A percentile compares a stretch with the other conserved stretches of the same genome.
phyloP scores from a whole-genome alignment of 1,284 basidiomycete species.

The Fomes fomentarius region DNA sequence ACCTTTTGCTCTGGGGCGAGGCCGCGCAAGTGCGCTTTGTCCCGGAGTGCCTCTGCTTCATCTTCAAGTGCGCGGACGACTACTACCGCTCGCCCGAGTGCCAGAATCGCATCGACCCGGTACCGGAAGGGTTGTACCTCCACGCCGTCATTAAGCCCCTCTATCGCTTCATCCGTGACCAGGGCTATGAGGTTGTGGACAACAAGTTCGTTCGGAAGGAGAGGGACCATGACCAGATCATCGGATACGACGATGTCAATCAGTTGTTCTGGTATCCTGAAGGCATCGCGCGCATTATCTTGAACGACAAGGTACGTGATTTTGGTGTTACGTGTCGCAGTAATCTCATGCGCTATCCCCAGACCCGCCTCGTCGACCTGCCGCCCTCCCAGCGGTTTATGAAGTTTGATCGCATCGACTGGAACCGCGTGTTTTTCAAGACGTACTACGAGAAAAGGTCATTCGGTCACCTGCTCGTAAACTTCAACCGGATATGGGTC shows the following conservation, averaged over 20 bases:
- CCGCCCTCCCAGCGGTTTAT: conserved; percentile 90
- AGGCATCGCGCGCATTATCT: conserved; percentile 90
- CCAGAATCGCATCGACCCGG: conserved; percentile 91
- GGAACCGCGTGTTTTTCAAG: conserved; percentile 95
- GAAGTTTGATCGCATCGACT: conserved; percentile 94
- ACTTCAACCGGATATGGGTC: conserved; percentile 98
- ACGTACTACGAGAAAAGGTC: conserved; percentile 96
- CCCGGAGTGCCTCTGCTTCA: conserved; percentile 97
- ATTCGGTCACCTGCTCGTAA: conserved; percentile 91
- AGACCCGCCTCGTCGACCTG: conserved; percentile 89
- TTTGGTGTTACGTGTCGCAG: not conserved
- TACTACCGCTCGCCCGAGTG: conserved; percentile 99
- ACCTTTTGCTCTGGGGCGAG: conserved; percentile 97
- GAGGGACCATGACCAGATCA: conserved; percentile 92
- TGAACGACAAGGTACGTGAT: conserved; percentile 79
- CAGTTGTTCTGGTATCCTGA: conserved; percentile 99
- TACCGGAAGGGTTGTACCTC: conserved; percentile 95
- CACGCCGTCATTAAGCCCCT: conserved; percentile 92
- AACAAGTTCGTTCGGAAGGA: conserved; percentile 95
- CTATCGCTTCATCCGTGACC: conserved; percentile 97
- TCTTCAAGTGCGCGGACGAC: conserved; percentile 99
- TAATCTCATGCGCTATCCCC: conserved; percentile 6
- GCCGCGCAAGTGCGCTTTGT: conserved; percentile 98
- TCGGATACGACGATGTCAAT: conserved; percentile 99
- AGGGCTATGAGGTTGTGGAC: conserved; percentile 96